Percentiles rank a stretch among this genome's conserved stretches.
Evolutionary conservation across 768 basidiomycete genomes (phyloP).

Genomic region (Coprinopsis sp.): DNA sequence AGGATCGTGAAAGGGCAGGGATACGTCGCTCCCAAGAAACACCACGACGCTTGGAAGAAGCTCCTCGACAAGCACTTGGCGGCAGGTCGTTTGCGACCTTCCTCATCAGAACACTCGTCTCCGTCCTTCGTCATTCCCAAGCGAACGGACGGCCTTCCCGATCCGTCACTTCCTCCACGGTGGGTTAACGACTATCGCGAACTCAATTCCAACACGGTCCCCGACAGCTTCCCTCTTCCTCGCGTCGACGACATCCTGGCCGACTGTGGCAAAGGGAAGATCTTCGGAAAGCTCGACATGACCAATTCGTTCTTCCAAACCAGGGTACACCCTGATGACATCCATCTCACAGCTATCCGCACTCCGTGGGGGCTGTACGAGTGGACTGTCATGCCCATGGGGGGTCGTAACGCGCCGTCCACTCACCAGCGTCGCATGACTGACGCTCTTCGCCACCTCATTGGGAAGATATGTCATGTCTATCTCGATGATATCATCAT

Average conservation of each 20-base stretch:
- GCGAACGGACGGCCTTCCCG: no score
- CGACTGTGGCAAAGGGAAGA: constrained; percentile 29
- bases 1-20: constrained; percentile 13
- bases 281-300: constrained; percentile 25
- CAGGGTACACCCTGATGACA: constrained; percentile 17
- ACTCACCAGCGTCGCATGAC: constrained; percentile 26
- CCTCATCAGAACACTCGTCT: constrained; percentile 22
- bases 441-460: constrained; percentile 17
- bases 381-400: constrained; percentile 38
- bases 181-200: constrained; percentile 33
- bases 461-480: constrained; percentile 21
- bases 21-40: constrained; percentile 17
- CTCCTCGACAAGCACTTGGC: constrained; percentile 27
- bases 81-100: constrained; percentile 25
- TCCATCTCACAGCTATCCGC: constrained; percentile 29
- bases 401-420: constrained; percentile 19
- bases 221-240: constrained; percentile 26
- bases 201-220: constrained; percentile 27
- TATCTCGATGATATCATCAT: constrained; percentile 24
- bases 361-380: constrained; percentile 38
- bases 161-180: constrained; percentile 21
- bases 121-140: constrained; percentile 37
- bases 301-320: constrained; percentile 24
- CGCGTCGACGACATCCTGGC: constrained; percentile 26
- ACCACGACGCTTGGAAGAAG: constrained; percentile 21